Evolutionary conservation across 441 rosid species (phyloP).

Genomic region (Populus hybrid): DNA sequence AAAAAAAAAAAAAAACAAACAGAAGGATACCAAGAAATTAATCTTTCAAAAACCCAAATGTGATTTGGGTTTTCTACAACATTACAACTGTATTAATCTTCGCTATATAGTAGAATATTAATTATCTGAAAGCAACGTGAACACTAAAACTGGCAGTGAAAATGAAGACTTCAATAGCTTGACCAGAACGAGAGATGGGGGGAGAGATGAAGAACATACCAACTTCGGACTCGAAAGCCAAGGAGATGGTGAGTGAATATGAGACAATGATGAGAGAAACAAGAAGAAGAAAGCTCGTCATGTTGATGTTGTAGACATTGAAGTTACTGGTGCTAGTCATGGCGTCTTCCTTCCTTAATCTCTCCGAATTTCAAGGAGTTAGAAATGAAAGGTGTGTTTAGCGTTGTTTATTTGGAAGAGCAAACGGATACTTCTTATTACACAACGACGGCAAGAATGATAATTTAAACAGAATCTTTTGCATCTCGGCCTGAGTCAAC

Average conservation of each 20-base stretch:
- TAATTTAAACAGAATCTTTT: not conserved
- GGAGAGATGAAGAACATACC: not conserved
- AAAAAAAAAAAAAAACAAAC: too few relatives aligned
- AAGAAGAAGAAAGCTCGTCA: not conserved
- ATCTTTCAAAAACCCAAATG: too few relatives aligned
- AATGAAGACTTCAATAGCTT: not conserved
- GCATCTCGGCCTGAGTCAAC: not conserved
- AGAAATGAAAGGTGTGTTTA: not conserved
- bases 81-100: too few relatives aligned
- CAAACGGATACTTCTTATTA: not conserved
- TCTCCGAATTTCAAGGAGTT: not conserved
- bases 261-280: constrained; percentile 4
- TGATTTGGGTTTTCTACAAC: too few relatives aligned
- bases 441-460: not conserved
- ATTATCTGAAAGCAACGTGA: too few relatives aligned
- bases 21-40: too few relatives aligned
- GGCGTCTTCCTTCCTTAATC: not conserved
- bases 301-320: not conserved
- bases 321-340: not conserved
- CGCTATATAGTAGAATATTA: too few relatives aligned
- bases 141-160: not conserved
- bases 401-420: not conserved
- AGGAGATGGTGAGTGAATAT: not conserved
- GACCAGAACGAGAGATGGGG: not conserved
- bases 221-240: not conserved